Evolutionary conservation across 2,329 filamentous ascomycete species (phyloP).

Genomic region (Paraconiothyrium brasiliense): DNA sequence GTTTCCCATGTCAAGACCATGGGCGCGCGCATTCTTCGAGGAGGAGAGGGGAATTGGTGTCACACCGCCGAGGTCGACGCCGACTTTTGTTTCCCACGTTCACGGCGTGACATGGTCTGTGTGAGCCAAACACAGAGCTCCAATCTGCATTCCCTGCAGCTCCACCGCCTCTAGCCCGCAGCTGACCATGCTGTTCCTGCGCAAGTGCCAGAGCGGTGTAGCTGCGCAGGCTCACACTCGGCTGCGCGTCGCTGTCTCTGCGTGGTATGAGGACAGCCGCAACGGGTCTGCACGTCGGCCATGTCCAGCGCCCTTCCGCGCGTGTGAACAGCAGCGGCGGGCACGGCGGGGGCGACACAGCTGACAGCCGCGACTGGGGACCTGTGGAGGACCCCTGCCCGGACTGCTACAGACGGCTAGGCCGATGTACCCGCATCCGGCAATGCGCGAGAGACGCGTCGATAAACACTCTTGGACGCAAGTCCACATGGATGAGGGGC

Average conservation of each 20-base stretch:
- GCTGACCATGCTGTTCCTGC: slow-evolving; percentile 12
- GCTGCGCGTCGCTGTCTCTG: no score
- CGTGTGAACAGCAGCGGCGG: not conserved
- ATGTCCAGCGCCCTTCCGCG: not conserved
- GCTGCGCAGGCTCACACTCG: not conserved
- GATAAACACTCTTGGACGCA: not conserved
- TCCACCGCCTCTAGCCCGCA: slow-evolving; percentile 10
- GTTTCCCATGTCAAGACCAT: slow-evolving; percentile 44
- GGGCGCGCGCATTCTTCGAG: slow-evolving; percentile 40
- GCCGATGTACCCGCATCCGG: slow-evolving; percentile 5
- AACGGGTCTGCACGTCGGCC: not conserved
- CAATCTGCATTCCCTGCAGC: slow-evolving; percentile 25
- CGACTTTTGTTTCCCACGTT: slow-evolving; percentile 19
- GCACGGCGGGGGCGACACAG: not conserved
- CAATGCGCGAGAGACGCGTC: slow-evolving; percentile 6
- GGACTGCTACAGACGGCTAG: not conserved
- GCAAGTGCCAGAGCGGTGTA: slow-evolving; percentile 1
- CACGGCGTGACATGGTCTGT: slow-evolving; percentile 20
- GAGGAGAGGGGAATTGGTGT: slow-evolving; percentile 15
- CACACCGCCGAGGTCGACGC: slow-evolving; percentile 1
- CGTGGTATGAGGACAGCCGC: not conserved
- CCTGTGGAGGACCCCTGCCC: not conserved
- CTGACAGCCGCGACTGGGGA: not conserved
- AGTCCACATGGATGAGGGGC: not conserved
- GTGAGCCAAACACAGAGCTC: slow-evolving; percentile 15